phyloP scores from a whole-genome alignment of 495 filamentous ascomycete genomes.

The Xylaria scruposa region DNA sequence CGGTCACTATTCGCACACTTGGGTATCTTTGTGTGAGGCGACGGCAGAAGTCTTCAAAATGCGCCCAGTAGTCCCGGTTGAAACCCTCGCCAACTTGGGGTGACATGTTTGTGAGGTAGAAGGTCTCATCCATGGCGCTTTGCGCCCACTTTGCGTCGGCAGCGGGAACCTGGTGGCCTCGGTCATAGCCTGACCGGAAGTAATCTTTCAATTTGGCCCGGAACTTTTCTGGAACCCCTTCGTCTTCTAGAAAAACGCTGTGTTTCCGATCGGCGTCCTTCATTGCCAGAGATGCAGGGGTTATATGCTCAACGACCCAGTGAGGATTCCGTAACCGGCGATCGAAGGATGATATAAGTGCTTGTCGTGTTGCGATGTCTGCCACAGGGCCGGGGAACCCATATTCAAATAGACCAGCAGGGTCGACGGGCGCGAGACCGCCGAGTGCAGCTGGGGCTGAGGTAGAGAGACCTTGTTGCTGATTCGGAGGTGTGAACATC shows the following conservation, averaged over 20 bases:
- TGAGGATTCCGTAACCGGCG: constrained; percentile 88
- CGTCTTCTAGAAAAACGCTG: constrained; percentile 83
- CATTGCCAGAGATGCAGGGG: constrained; percentile 76
- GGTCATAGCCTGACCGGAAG: constrained; percentile 92
- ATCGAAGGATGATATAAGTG: constrained; percentile 86
- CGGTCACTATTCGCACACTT: constrained; percentile 88
- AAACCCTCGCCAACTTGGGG: constrained; percentile 97
- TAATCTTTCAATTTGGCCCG: constrained; percentile 92
- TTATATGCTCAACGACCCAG: constrained; percentile 99
- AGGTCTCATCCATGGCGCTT: constrained; percentile 91
- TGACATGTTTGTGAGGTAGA: constrained; percentile 93
- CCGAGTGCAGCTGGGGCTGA: constrained; percentile 45
- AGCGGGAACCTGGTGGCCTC: constrained; percentile 95
- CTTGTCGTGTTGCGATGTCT: constrained; percentile 76
- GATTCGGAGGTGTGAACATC: constrained; percentile 43
- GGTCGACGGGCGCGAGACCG: constrained; percentile 68
- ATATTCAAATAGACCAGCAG: constrained; percentile 90
- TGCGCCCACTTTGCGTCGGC: constrained; percentile 97
- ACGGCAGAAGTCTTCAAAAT: constrained; percentile 96
- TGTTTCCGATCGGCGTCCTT: constrained; percentile 84
- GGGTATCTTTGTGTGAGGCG: constrained; percentile 80
- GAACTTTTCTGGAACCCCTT: constrained; percentile 79
- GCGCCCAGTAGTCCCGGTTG: constrained; percentile 98
- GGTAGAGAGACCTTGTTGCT: constrained; percentile 38
- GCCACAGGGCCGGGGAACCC: constrained; percentile 92